Evolutionary conservation across 345 rosid species (phyloP).

Genomic region (Pugionium cornutum): DNA sequence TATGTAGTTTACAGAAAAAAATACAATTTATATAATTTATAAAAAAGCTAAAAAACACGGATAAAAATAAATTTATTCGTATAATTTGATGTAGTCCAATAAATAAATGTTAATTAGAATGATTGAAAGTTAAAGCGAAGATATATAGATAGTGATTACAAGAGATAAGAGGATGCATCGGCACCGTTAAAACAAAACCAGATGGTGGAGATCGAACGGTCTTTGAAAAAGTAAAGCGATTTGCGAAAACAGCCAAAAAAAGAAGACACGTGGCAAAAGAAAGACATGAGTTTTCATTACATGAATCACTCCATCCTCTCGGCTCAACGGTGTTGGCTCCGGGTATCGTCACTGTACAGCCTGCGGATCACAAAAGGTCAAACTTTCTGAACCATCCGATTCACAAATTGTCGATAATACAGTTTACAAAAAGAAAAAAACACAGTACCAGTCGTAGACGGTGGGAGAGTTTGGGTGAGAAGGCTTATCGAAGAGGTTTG

Average conservation of each 20-base stretch:
- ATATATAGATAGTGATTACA: neutral
- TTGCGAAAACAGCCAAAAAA: neutral
- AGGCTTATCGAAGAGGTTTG: slow-evolving; percentile 72
- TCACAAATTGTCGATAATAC: too few species aligned
- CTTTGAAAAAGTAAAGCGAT: neutral
- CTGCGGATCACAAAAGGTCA: slow-evolving; percentile 40
- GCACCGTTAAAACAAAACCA: slow-evolving; percentile 22
- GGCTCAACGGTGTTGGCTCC: slow-evolving; percentile 58
- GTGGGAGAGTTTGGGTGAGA: slow-evolving; percentile 81
- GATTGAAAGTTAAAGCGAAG: too few species aligned
- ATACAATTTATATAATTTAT: too few species aligned
- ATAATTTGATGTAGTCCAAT: too few species aligned
- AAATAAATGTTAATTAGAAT: too few species aligned
- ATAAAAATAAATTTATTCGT: too few species aligned
- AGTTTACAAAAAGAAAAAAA: too few species aligned
- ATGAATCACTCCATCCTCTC: too few species aligned
- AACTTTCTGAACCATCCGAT: neutral
- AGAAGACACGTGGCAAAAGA: slow-evolving; percentile 26
- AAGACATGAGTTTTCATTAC: neutral
- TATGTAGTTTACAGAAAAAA: too few species aligned
- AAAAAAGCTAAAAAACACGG: too few species aligned
- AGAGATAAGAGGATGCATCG: slow-evolving; percentile 23
- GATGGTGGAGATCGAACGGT: slow-evolving; percentile 20
- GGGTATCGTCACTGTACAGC: slow-evolving; percentile 88
- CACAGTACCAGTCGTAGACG: slow-evolving; percentile 79